phyloP scores from a whole-genome alignment of 345 rosid genomes.

The Iberis pinnata region DNA sequence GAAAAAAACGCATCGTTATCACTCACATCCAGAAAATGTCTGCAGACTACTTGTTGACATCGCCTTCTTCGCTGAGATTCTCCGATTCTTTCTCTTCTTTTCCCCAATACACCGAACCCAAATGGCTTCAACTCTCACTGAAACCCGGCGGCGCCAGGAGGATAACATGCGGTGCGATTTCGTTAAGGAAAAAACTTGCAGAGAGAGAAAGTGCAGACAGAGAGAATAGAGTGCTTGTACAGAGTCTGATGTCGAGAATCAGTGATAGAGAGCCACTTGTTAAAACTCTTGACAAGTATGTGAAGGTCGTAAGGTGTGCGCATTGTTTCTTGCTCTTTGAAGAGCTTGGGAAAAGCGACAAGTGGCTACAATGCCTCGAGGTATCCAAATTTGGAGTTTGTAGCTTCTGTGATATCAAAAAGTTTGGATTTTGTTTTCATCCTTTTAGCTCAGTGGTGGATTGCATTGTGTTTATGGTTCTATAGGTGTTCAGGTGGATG shows the following conservation, averaged over 20 bases:
- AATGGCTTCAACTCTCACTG: constrained; percentile 12
- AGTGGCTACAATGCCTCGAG: constrained; percentile 92
- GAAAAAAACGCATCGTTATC: not conserved
- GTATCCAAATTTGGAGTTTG: constrained; percentile 29
- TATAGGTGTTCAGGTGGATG: constrained; percentile 97
- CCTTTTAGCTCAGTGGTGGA: no score
- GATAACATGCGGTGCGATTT: constrained; percentile 38
- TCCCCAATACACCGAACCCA: not conserved
- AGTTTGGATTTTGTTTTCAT: not conserved
- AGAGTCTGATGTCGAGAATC: constrained; percentile 47
- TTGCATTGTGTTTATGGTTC: constrained; percentile 4
- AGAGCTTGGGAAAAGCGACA: constrained; percentile 76
- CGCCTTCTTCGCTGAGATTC: constrained; percentile 26
- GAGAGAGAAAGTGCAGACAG: constrained; percentile 32
- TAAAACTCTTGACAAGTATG: constrained; percentile 64
- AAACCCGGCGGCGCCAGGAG: constrained; percentile 1
- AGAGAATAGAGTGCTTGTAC: constrained; percentile 57
- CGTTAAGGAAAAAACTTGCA: constrained; percentile 42
- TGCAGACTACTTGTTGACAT: constrained; percentile 19
- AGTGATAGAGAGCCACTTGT: constrained; percentile 54
- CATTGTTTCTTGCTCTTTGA: constrained; percentile 87
- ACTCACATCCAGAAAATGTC: constrained; percentile 15
- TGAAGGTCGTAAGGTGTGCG: constrained; percentile 56
- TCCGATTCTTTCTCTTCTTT: constrained; percentile 17
- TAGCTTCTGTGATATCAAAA: not conserved